Conservation (phyloP, 108 stramenopile species). For the Bacterosira constricta region DNA sequence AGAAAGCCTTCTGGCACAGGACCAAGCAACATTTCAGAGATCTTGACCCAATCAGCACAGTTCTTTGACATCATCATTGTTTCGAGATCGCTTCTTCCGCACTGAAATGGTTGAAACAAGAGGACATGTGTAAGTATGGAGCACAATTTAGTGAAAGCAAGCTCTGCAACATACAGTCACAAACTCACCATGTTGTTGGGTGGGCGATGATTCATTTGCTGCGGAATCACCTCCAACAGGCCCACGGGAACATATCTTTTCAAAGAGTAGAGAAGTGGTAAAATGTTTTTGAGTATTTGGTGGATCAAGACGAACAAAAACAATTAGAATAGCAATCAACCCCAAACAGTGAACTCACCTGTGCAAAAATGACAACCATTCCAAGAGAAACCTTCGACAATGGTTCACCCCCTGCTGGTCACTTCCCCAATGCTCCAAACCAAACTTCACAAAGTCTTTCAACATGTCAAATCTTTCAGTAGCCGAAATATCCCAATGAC, state of each 20-base stretch:
- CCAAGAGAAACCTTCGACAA: constrained; percentile 95
- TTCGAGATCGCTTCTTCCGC: constrained; percentile 79
- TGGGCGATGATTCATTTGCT: constrained; percentile 95
- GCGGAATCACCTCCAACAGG: constrained; percentile 83
- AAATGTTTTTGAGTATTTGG: not conserved
- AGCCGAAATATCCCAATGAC: constrained; percentile 95
- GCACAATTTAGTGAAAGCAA: not conserved
- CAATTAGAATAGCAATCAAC: too few relatives aligned
- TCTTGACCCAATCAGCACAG: constrained; percentile 94
- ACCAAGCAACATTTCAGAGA: constrained; percentile 95
- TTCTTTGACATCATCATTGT: constrained; percentile 68
- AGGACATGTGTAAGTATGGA: not conserved
- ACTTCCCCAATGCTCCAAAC: constrained; percentile 97
- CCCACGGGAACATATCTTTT: constrained; percentile 95
- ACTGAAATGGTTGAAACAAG: constrained; percentile 38
- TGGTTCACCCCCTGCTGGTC: constrained; percentile 96
- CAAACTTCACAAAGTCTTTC: constrained; percentile 90
- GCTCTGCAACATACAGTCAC: not conserved
- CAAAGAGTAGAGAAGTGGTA: not conserved
- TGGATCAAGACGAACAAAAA: not conserved
- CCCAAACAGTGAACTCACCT: constrained; percentile 86
- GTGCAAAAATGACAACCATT: constrained; percentile 96
- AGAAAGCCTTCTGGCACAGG: constrained; percentile 90
- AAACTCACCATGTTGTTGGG: constrained; percentile 66
- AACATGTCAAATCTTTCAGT: constrained; percentile 93